phyloP scores from a whole-genome alignment of 495 filamentous ascomycete species.

The Penicillium manginii region DNA sequence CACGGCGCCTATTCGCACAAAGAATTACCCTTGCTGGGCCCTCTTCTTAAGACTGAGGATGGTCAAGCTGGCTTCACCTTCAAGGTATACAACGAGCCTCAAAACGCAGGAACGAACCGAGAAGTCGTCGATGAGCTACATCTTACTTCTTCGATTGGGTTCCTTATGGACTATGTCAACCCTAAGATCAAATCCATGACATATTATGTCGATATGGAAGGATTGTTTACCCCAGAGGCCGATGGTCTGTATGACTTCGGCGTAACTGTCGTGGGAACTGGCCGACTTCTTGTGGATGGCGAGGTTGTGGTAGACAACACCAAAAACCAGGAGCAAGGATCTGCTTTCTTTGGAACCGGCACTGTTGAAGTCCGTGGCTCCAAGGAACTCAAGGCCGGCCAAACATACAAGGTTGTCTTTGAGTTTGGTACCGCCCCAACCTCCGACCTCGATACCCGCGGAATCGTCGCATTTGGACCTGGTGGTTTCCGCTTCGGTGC shows the following conservation, averaged over 20 bases:
- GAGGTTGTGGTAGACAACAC: slow-evolving; percentile 72
- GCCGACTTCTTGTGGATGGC: slow-evolving; percentile 68
- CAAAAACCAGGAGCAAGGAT: slow-evolving; percentile 62
- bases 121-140: slow-evolving; percentile 57
- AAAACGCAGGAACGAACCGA: slow-evolving; percentile 43
- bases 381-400: slow-evolving; percentile 59
- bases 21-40: slow-evolving; percentile 59
- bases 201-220: slow-evolving; percentile 68
- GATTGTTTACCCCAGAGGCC: slow-evolving; percentile 59
- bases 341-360: slow-evolving; percentile 62
- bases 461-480: slow-evolving; percentile 58
- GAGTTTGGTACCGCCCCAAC: slow-evolving; percentile 69
- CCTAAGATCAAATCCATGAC: slow-evolving; percentile 53
- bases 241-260: slow-evolving; percentile 74
- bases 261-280: slow-evolving; percentile 75
- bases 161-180: slow-evolving; percentile 67
- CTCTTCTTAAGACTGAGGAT: slow-evolving; percentile 49
- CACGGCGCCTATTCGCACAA: slow-evolving; percentile 65
- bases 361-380: slow-evolving; percentile 64
- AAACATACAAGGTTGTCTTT: slow-evolving; percentile 62
- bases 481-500: slow-evolving; percentile 83
- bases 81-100: slow-evolving; percentile 61
- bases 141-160: slow-evolving; percentile 56
- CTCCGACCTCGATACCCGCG: slow-evolving; percentile 57
- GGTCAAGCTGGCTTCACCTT: slow-evolving; percentile 60